Evolutionary conservation across 768 basidiomycete genomes (phyloP), one percentile per base, ranked within the genome.

Genomic region (Lentinula boryana): DNA sequence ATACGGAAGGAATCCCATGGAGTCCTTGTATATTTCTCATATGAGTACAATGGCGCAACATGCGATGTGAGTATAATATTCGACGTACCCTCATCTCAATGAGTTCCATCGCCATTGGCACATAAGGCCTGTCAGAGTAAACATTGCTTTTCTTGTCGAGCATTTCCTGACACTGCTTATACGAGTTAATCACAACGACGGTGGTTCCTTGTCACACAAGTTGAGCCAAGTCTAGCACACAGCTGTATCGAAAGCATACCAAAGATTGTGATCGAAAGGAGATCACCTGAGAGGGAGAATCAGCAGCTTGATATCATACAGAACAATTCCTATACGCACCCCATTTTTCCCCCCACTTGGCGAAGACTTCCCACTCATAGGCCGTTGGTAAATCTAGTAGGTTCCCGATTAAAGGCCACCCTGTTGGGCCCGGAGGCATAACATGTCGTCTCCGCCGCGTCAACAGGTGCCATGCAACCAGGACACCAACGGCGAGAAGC

Each of bases 71-170:
- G 51, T 10, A 36, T 35, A 32, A 21, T 18, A 27, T 38, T 16
- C 36, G 38, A 55, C 59, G 18, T 31, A 54, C 53, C 36, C 32
- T 59, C 70, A 64, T 70, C 68, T 51, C 40, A 38, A 38, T 43
- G 48, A 44, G 48, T 9, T 49, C 54, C 23, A 38, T 72, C 54
- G 70, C 71, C 75, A 76, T 76, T 0, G 74, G 71, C 40, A 76
- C 62, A 31, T 69, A 66, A 0, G 75, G 77, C 21, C 76, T 73
- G 63, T 77, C 76, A 15, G 78, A 78, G 56, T 78, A 77, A 12
- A 69, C 63, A 7, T 63, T 60, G 40, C 69, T 67, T 52, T 69
- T 70, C 56, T 67, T 67, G 58, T 68, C 64, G 3, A 70, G 62
- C 31, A 70, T 65, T 0, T 69, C 67, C 13, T 56, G 52, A 6